These are phyloP conservation scores for Oryza punctata DNA, from an alignment of 176 grass and related monocot species.

Conservation along the genomic window DNA sequence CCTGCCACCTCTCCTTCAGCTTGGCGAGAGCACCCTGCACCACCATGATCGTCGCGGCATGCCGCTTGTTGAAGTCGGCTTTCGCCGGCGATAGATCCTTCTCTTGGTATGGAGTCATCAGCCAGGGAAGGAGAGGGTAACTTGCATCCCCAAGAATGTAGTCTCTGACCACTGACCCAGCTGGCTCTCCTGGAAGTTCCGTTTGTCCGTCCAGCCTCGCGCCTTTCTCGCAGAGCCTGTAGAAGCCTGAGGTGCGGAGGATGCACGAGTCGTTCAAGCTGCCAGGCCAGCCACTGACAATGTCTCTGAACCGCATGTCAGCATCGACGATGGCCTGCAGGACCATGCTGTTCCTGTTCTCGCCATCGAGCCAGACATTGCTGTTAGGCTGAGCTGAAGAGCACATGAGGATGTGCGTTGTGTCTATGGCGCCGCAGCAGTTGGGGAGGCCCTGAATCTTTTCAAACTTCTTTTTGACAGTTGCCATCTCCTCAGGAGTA, in stretches of 20 bases:
- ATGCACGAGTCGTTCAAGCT: constrained; percentile 74
- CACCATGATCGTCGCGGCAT: constrained; percentile 30
- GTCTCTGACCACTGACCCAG: constrained; percentile 54
- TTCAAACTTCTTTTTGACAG: constrained; percentile 68
- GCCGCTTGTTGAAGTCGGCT: constrained; percentile 66
- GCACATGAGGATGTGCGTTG: constrained; percentile 80
- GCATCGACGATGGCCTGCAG: constrained; percentile 84
- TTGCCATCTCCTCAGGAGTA: constrained; percentile 55
- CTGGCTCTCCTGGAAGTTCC: constrained; percentile 45
- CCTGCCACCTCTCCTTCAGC: constrained; percentile 61
- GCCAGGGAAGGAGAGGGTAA: constrained; percentile 83
- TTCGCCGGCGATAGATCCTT: constrained; percentile 37
- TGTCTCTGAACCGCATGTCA: constrained; percentile 82
- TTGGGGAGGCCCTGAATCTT: constrained; percentile 75
- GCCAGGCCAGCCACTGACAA: constrained; percentile 89
- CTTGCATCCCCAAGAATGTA: constrained; percentile 78
- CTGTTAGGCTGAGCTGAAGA: constrained; percentile 76
- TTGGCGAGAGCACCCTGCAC: constrained; percentile 53
- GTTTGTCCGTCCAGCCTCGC: constrained; percentile 55
- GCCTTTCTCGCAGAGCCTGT: constrained; percentile 75
- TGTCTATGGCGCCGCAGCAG: constrained; percentile 84
- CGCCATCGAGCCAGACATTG: constrained; percentile 76
- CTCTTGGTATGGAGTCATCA: constrained; percentile 79
- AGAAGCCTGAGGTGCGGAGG: constrained; percentile 70
- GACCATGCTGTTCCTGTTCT: constrained; percentile 89